Conservation (phyloP, 805 yeast species). For the Nakazawaea wickerhamii region DNA sequence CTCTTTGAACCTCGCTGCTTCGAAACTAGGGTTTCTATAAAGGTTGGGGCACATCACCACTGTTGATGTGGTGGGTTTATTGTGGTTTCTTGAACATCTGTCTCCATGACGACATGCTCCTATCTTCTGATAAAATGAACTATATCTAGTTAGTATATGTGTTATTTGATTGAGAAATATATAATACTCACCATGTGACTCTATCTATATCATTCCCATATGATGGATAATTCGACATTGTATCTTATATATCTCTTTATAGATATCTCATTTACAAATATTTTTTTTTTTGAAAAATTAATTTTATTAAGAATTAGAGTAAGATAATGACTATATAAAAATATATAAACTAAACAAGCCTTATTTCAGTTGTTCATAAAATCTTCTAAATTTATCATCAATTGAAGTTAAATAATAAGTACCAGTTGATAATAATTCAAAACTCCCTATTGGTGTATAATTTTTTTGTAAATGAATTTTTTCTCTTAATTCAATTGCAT, state of each 20-base stretch:
- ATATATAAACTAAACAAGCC: too few species aligned
- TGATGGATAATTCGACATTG: too few species aligned
- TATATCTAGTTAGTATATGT: constrained; percentile 2
- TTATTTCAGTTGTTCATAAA: constrained; percentile 41
- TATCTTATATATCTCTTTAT: too few species aligned
- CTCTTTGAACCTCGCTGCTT: constrained; percentile 29
- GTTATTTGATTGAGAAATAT: not conserved
- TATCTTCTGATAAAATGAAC: constrained; percentile 62
- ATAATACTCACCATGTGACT: constrained; percentile 9
- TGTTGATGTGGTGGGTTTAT: constrained; percentile 57
- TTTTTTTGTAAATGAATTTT: constrained; percentile 77
- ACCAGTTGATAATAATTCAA: constrained; percentile 67
- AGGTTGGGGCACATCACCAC: constrained; percentile 63
- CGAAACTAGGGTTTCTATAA: constrained; percentile 53
- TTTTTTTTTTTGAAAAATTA: not conserved
- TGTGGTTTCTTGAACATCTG: constrained; percentile 72
- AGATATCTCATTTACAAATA: too few species aligned
- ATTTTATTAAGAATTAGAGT: not conserved
- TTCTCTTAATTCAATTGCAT: constrained; percentile 81
- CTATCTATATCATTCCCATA: constrained; percentile 7
- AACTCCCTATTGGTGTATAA: constrained; percentile 73
- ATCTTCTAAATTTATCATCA: constrained; percentile 87
- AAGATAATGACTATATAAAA: not conserved
- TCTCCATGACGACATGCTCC: constrained; percentile 96
- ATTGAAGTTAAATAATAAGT: constrained; percentile 78